A percentile compares a stretch with the other conserved stretches of the same genome.
phyloP scores from a whole-genome alignment of 495 filamentous ascomycete genomes.

The Penicillium cosmopolitanum region DNA sequence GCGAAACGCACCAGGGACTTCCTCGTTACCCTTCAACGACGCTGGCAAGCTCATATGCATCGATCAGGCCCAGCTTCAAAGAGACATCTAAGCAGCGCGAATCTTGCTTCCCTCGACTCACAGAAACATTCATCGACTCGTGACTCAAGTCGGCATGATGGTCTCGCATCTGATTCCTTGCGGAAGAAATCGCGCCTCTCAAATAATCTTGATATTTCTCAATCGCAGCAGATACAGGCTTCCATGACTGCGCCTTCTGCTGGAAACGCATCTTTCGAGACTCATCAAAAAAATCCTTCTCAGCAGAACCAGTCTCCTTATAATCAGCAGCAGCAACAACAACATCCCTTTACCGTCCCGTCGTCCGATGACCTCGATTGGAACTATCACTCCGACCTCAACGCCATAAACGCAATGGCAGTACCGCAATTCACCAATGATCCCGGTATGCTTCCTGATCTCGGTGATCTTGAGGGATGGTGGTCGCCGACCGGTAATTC shows the following conservation, averaged over 20 bases:
- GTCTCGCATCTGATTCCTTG: constrained; percentile 17
- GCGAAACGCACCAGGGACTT: constrained; percentile 51
- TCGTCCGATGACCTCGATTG: constrained; percentile 36
- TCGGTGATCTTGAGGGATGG: constrained; percentile 46
- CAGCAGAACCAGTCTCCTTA: constrained; percentile 14
- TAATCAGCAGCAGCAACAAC: constrained; percentile 12
- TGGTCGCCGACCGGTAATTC: constrained; percentile 37
- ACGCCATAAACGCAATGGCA: constrained; percentile 12
- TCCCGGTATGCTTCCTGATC: constrained; percentile 33
- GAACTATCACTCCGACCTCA: constrained; percentile 38
- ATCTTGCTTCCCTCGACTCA: constrained; percentile 14
- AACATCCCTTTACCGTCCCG: constrained; percentile 2
- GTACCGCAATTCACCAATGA: constrained; percentile 30
- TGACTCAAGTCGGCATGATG: not conserved
- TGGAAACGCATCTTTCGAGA: constrained; percentile 8
- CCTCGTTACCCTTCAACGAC: constrained; percentile 48
- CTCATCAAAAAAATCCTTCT: constrained; percentile 4
- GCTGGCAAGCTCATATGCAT: constrained; percentile 52
- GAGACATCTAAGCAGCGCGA: constrained; percentile 37
- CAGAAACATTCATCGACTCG: constrained; percentile 3
- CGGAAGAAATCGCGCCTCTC: constrained; percentile 38
- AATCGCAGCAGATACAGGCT: constrained; percentile 9
- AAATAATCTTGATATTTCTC: constrained; percentile 9
- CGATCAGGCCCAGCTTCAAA: constrained; percentile 41
- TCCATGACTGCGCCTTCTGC: constrained; percentile 7